Evolutionary conservation across 148 eudicot genomes (phyloP).

Genomic region (Fallopia convolvulus): DNA sequence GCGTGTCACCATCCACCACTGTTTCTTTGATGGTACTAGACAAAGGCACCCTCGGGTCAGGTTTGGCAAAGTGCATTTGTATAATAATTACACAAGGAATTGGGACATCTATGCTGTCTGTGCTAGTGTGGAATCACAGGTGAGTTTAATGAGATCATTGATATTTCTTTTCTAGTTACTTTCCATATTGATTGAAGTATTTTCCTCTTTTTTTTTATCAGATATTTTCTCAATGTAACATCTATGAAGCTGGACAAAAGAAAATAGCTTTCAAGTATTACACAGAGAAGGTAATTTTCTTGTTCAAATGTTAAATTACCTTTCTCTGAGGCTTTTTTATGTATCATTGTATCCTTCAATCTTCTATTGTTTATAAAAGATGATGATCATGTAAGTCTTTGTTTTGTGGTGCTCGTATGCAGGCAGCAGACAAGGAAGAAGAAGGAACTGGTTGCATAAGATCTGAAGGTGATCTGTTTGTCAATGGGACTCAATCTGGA

Average conservation of each 20-base stretch:
- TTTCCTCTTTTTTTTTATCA: conserved; percentile 18
- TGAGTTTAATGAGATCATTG: conserved; percentile 11
- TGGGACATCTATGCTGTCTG: conserved; percentile 97
- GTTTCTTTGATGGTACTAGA: conserved; percentile 81
- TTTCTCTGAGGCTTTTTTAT: too few species aligned
- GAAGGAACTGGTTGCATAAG: conserved; percentile 38
- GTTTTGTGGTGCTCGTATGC: background rate
- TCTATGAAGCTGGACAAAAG: conserved; percentile 86
- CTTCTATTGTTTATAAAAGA: too few species aligned
- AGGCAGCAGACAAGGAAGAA: conserved; percentile 54
- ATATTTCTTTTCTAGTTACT: background rate
- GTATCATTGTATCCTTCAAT: too few species aligned
- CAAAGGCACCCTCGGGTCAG: conserved; percentile 93
- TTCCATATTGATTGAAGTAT: background rate
- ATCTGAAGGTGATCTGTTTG: conserved; percentile 52
- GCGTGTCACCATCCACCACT: conserved; percentile 80
- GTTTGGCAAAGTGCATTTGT: conserved; percentile 85
- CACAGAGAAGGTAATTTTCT: conserved; percentile 65
- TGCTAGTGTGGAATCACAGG: conserved; percentile 95
- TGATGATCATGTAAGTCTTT: too few species aligned
- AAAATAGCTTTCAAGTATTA: conserved; percentile 62
- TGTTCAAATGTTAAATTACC: background rate
- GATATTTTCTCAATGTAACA: conserved; percentile 89
- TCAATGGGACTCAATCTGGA: conserved; percentile 41
- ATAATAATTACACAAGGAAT: conserved; percentile 79